Conservation (phyloP, 73 alveolate genomes). For the Paramecium biaurelia region DNA sequence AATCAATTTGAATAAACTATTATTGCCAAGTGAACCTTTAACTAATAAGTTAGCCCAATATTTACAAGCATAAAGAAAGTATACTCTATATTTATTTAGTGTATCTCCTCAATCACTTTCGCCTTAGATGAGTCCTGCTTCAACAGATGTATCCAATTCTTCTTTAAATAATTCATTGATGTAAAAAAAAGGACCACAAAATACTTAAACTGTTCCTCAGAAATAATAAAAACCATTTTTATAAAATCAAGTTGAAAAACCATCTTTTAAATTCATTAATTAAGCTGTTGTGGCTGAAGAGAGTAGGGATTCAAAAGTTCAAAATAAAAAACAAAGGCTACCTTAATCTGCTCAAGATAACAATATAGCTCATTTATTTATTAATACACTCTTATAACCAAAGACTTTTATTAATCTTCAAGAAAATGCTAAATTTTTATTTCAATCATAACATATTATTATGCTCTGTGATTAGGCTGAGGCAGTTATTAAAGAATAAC, state of each 20-base stretch:
- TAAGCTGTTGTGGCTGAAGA: constrained; percentile 52
- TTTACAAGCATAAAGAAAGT: constrained; percentile 59
- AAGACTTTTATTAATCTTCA: constrained; percentile 67
- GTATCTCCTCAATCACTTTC: constrained; percentile 45
- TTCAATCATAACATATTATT: constrained; percentile 65
- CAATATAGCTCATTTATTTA: constrained; percentile 43
- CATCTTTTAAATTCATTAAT: neutral
- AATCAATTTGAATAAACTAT: constrained; percentile 80
- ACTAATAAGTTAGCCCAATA: constrained; percentile 65
- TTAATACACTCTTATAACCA: constrained; percentile 66
- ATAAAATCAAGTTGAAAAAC: neutral
- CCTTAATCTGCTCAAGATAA: neutral
- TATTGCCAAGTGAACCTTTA: constrained; percentile 77
- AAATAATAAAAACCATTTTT: constrained; percentile 66
- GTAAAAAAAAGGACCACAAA: constrained; percentile 39
- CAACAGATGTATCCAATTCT: constrained; percentile 52
- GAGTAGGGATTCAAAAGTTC: neutral
- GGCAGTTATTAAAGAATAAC: constrained; percentile 61
- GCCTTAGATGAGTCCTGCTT: neutral
- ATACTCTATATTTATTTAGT: constrained; percentile 27
- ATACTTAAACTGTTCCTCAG: neutral
- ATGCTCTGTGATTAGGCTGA: constrained; percentile 69
- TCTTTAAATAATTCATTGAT: constrained; percentile 65
- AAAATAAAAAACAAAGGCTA: constrained; percentile 1
- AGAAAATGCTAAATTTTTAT: constrained; percentile 63